Evolutionary conservation across 441 rosid genomes (phyloP), one percentile per base, ranked within the genome.

Genomic region (Theobroma grandiflorum): DNA sequence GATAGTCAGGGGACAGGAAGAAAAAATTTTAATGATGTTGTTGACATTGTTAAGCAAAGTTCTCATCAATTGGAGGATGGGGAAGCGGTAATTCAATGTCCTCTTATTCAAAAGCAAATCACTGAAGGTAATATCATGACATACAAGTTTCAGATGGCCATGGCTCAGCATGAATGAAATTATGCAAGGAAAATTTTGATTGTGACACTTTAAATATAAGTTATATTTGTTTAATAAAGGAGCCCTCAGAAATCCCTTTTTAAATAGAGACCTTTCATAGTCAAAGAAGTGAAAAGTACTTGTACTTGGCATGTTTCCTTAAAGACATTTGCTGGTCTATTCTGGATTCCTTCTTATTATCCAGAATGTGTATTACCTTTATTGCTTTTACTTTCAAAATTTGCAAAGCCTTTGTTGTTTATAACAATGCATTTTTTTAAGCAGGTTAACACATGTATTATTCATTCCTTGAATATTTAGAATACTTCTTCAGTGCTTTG

Each of bases 51-150:
- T 52, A 78, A 76, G 43, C 83, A 77, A 81, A 82, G 80, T 66
- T 81, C 79, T 37, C 42, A 11, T 82, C 81, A 75, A 50, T 80
- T 79, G 31, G 85, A 76, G 49, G 74, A 78, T 76, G 80, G 66
- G 62, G 77, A 73, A 70, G 85, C 81, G 63, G 82, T 89, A 45
- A 67, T 82, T 76, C 79, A 74, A 77, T 66, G 33, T 64, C 91
- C 92, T 73, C 87, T 92, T 74, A 87, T 90, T 65, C 79, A 79
- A 43, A 84, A 85, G 76, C 68, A 83, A 83, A 65, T 80, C 72
- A 38, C 73, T 82, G 82, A 52, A 86, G 92, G 95, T 90, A 84
- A 81, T 55, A 16, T 65, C 49, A 35, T 18, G 20, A 64, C 74
- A 43, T 72, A 63, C 75, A 81, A 26, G 4, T 57, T 78, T 70